Base-by-base conservation (phyloP, 352 stramenopile genomes). In the Globisporangium perplexum region DNA sequence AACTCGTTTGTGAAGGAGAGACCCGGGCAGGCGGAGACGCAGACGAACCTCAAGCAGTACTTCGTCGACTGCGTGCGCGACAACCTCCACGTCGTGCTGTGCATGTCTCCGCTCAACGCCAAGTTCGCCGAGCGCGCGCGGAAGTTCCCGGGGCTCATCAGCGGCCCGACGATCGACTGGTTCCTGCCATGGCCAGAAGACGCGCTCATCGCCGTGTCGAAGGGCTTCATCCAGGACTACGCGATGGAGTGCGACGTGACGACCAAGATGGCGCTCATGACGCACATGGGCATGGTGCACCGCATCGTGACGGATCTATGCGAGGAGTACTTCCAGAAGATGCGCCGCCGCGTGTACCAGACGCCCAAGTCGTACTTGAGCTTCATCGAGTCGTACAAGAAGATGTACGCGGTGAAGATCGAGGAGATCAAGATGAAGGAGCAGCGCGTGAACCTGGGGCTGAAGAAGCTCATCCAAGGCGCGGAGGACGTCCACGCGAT, bases 181-280 rank as follows among this genome's bases (percentile, higher is more conserved):
- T 99, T 99, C 75, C 71, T 99, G 42, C 84, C 93, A n/a, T 99
- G 97, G 97, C 97, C 97, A 6, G 94, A 99, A 77, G 96, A 99
- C 60, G 97, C 97, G 6, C 74, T 99, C 7, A 97, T 98, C 15
- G 93, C 90, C 30, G 96, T 99, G 38, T 98, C 93, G 12, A 93
- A 97, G 60, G 95, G 96, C 0, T 98, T 98, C 51, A 98, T 99
- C 59, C 83, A 95, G 18, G 91, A 99, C 48, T 99, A 98, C 60
- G 72, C 86, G 17, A 96, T 99, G 63, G 96, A 98, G 48, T 98
- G 92, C 54, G 83, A 96, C 47, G 72, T 87, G 0, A 69, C 81
- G 4, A 92, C 80, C 4, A 91, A 92, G 50, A 63, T 90, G 30
- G 88, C 80, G 7, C 66, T 99, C 1, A 98, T 98, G 82, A 96